phyloP scores from a whole-genome alignment of 1,284 basidiomycete genomes.

The Trametes pubescens region DNA sequence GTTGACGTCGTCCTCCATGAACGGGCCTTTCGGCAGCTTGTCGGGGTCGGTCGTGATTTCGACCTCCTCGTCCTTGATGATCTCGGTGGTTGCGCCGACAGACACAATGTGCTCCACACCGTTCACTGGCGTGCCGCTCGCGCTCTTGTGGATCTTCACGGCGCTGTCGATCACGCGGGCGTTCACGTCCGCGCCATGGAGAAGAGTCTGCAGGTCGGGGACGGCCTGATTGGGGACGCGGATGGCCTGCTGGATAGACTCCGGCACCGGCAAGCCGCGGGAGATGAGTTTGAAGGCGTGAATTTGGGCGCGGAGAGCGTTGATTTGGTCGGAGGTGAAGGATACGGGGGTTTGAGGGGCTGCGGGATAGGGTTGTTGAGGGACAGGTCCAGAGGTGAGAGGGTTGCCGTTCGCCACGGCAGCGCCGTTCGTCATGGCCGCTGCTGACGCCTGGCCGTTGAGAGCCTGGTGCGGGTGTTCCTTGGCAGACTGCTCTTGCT shows the following conservation, averaged over 20 bases:
- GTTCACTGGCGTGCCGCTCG: conserved; percentile 39
- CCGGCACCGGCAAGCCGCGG: conserved; percentile 83
- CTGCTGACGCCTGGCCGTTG: conserved; percentile 33
- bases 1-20: conserved; percentile 82
- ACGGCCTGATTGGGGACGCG: conserved; percentile 66
- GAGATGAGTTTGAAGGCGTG: conserved; percentile 88
- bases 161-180: conserved; percentile 79
- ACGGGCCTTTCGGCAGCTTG: conserved; percentile 71
- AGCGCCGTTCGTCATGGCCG: conserved; percentile 40
- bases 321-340: conserved; percentile 87
- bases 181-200: conserved; percentile 65
- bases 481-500: conserved; percentile 28
- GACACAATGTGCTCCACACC: conserved; percentile 21
- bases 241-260: conserved; percentile 82
- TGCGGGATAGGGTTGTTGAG: conserved; percentile 42
- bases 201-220: conserved; percentile 69
- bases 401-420: conserved; percentile 37
- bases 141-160: conserved; percentile 78
- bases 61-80: conserved; percentile 35
- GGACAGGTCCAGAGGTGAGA: conserved; percentile 42
- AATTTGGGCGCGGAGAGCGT: conserved; percentile 88
- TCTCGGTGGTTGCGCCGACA: conserved; percentile 9
- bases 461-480: conserved; percentile 33
- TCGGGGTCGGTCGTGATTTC: conserved; percentile 42
- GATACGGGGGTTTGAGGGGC: conserved; percentile 70